These are phyloP conservation scores for Penicillium nordicum DNA, from an alignment of 2,329 filamentous ascomycete species.

Conservation along the genomic window DNA sequence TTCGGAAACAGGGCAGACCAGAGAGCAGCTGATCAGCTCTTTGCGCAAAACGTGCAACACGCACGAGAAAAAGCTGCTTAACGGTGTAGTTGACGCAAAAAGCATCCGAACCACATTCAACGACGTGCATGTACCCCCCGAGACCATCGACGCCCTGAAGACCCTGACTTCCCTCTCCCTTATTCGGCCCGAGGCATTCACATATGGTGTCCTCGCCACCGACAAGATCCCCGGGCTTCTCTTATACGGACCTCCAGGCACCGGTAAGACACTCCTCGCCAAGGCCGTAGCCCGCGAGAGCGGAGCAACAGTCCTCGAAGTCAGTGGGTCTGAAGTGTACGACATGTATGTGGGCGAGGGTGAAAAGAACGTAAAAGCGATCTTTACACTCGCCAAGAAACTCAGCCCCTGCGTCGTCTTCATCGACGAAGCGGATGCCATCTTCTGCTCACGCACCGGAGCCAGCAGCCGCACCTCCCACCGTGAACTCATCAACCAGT, in stretches of 20 bases:
- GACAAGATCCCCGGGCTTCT: conserved; percentile 89
- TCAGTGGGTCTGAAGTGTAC: conserved; percentile 86
- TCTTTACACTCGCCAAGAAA: conserved; percentile 89
- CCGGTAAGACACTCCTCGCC: conserved; percentile 61
- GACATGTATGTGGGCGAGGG: conserved; percentile 96
- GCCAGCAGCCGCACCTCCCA: conserved; percentile 66
- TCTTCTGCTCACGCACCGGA: conserved; percentile 71
- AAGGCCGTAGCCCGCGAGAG: conserved; percentile 64
- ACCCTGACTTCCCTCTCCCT: conserved; percentile 85
- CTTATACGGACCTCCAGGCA: conserved; percentile 77
- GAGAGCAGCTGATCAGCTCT: conserved; percentile 46
- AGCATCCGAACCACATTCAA: conserved; percentile 83
- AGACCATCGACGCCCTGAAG: conserved; percentile 83
- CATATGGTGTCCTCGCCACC: conserved; percentile 85
- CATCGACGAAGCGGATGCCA: conserved; percentile 92
- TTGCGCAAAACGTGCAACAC: conserved; percentile 61
- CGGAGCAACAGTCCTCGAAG: conserved; percentile 71
- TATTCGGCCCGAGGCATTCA: conserved; percentile 87
- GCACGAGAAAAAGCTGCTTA: conserved; percentile 78
- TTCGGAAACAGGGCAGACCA: conserved; percentile 33
- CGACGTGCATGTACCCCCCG: conserved; percentile 76
- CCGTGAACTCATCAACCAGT: conserved; percentile 92
- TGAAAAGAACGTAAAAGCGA: conserved; percentile 90
- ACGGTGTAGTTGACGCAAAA: conserved; percentile 75
- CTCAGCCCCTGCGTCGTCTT: conserved; percentile 90